These are phyloP conservation scores for Rutstroemia sp. DNA, from an alignment of 2,329 filamentous ascomycete genomes.

Conservation along the genomic window DNA sequence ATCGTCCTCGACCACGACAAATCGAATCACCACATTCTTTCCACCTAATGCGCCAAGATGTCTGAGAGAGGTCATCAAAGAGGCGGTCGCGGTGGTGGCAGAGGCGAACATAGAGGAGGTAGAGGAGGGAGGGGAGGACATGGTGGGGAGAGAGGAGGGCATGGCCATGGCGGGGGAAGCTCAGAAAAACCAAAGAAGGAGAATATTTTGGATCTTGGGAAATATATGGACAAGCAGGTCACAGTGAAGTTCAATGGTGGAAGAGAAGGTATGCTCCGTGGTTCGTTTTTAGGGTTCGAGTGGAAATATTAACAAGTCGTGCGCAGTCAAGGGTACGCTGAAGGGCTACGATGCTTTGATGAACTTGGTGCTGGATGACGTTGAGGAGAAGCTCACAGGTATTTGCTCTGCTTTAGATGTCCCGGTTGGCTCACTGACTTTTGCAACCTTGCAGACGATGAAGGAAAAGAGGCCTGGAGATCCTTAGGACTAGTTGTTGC, in stretches of 20 bases:
- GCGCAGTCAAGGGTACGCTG: conserved; percentile 71
- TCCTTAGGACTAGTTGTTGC: conserved; percentile 72
- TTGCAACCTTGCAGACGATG: conserved; percentile 60
- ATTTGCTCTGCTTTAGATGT: conserved; percentile 25
- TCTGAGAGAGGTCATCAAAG: conserved; percentile 16
- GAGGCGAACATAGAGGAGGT: conserved; percentile 13
- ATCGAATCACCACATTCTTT: neutral
- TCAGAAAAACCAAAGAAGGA: conserved; percentile 90
- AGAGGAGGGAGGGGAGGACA: conserved; percentile 27
- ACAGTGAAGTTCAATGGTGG: conserved; percentile 96
- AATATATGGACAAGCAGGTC: conserved; percentile 96
- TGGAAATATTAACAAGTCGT: neutral
- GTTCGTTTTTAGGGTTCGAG: neutral
- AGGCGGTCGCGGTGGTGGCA: conserved; percentile 13
- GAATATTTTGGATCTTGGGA: conserved; percentile 89
- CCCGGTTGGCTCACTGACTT: neutral
- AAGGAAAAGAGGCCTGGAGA: conserved; percentile 72
- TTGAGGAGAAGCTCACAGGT: conserved; percentile 86
- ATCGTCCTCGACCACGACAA: neutral
- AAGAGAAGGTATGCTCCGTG: conserved; percentile 61
- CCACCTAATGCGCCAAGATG: conserved; percentile 11
- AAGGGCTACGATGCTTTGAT: conserved; percentile 97
- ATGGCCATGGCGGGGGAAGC: conserved; percentile 36
- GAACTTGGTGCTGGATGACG: conserved; percentile 94
- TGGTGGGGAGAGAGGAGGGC: conserved; percentile 36